Conservation (phyloP, 306 rosid genomes). For the Prunus armeniaca region DNA sequence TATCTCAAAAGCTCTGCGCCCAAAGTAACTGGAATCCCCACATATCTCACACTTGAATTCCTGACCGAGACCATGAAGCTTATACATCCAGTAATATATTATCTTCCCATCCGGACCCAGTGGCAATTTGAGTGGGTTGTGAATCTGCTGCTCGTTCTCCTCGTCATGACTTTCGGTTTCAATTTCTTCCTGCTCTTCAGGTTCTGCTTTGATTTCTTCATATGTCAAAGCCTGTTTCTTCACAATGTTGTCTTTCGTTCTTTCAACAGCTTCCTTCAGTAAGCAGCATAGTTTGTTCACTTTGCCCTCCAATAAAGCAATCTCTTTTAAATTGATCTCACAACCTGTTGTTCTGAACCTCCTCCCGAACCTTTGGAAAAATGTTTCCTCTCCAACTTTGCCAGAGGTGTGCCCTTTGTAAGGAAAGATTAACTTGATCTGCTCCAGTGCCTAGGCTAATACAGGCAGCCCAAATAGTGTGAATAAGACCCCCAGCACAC, state of each 20-base stretch:
- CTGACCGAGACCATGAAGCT: slow-evolving; percentile 99
- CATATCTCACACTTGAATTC: slow-evolving; percentile 98
- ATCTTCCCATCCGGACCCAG: slow-evolving; percentile 99
- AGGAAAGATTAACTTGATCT: slow-evolving; percentile 8
- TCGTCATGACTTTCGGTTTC: slow-evolving; percentile 93
- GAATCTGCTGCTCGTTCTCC: slow-evolving; percentile 71
- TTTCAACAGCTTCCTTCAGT: slow-evolving; percentile 69
- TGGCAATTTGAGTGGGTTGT: slow-evolving; percentile 95
- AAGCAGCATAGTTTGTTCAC: slow-evolving; percentile 58
- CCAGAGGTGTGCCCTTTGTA: slow-evolving; percentile 77
- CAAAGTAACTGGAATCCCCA: slow-evolving; percentile 98
- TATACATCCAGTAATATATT: slow-evolving; percentile 95
- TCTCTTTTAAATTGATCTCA: slow-evolving; percentile 52
- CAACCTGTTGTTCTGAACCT: slow-evolving; percentile 35
- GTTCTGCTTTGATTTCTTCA: slow-evolving; percentile 94
- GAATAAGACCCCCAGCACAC: too few species aligned
- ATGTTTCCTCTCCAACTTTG: slow-evolving; percentile 82
- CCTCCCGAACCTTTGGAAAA: slow-evolving; percentile 67
- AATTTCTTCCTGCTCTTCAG: slow-evolving; percentile 92
- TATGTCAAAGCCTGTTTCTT: slow-evolving; percentile 95
- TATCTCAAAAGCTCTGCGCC: slow-evolving; percentile 94
- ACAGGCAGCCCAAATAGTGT: too few species aligned
- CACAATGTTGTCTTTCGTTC: slow-evolving; percentile 85
- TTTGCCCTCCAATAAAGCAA: slow-evolving; percentile 76
- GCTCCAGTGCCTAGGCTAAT: too few species aligned